Conservation (phyloP, 2,329 filamentous ascomycete genomes). For the Harringtonia aguacate region DNA sequence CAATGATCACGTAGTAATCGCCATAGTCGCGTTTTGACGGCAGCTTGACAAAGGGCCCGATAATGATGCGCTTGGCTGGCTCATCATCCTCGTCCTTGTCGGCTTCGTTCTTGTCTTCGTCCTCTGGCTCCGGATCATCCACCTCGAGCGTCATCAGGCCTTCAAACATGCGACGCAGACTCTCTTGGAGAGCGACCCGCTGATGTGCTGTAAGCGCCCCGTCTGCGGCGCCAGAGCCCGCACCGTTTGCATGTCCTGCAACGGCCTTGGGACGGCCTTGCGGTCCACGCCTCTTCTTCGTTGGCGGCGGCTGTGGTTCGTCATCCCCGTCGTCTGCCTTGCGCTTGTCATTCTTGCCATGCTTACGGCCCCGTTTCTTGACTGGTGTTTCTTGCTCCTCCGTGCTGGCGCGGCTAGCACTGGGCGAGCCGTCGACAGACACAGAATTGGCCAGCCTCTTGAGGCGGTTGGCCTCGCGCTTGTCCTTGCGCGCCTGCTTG, state of each 20-base stretch:
- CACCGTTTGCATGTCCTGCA: conserved; percentile 19
- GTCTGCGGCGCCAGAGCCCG: conserved; percentile 13
- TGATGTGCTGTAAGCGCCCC: conserved; percentile 58
- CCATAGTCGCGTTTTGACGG: conserved; percentile 83
- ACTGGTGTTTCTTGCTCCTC: conserved; percentile 65
- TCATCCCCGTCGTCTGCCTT: conserved; percentile 74
- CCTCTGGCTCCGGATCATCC: conserved; percentile 51
- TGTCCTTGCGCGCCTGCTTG: conserved; percentile 77
- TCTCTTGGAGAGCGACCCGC: conserved; percentile 67
- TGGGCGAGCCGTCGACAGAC: conserved; percentile 58
- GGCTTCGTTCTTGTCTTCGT: conserved; percentile 30
- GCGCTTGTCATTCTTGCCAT: conserved; percentile 71
- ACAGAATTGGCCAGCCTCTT: conserved; percentile 35
- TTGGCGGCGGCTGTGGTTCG: conserved; percentile 61
- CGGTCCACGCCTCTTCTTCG: conserved; percentile 67
- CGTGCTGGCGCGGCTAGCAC: conserved; percentile 69
- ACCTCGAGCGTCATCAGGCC: conserved; percentile 76
- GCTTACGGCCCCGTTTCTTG: conserved; percentile 80
- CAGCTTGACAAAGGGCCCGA: conserved; percentile 86
- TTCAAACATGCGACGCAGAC: conserved; percentile 68
- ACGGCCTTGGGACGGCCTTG: conserved; percentile 58
- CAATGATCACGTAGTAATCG: conserved; percentile 92
- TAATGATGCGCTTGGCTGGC: conserved; percentile 64
- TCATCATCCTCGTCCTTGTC: conserved; percentile 43
- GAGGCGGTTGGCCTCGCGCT: conserved; percentile 64